Evolutionary conservation across 2,329 filamentous ascomycete species (phyloP), one percentile per base, ranked within the genome.

Genomic region (Nemania serpens): DNA sequence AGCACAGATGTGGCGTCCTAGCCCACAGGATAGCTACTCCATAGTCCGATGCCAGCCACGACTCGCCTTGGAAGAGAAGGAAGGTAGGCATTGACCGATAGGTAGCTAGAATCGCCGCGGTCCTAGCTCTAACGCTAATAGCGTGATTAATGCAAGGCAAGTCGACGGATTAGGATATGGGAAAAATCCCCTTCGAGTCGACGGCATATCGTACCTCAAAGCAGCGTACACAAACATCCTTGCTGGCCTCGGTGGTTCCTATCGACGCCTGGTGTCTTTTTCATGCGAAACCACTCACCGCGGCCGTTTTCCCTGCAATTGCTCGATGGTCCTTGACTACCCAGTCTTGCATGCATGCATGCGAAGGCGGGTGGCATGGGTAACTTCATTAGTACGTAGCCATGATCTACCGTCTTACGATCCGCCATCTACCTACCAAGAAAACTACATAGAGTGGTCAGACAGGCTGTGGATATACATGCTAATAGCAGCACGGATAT

Each of bases 321-420:
- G 25, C 25, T 29, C 25, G 25, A 29, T 29, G 25, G 7, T 29
- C 25, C 25, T 29, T 29, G 25, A 29, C 25, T 29, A 29, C 3
- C 59, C 52, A n/a, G n/a, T n/a, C n/a, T n/a, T n/a, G n/a, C 36
- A 22, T 55, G 33, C 54, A 64, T 63, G 62, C 57, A 52, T 51
- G 62, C 25, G 34, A 52, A 48, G 33, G 25, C 11, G 53, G 39
- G 45, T 61, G 51, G 17, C 42, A 52, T 60, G 47, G 57, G 46
- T 55, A 51, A 47, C 48, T 49, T 46, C 43, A 55, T 55, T 49
- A 20, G 15, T n/a, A 20, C 42, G 41, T 48, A 47, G 22, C 34
- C 29, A 39, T 39, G 39, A 22, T 43, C n/a, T 29, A 7, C 17
- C 7, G 15, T 29, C 22, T 36, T 36, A 13, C 39, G 33, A 39